These are phyloP conservation scores for Lachancea mirantina DNA, from an alignment of 805 yeast genomes.

Conservation along the genomic window DNA sequence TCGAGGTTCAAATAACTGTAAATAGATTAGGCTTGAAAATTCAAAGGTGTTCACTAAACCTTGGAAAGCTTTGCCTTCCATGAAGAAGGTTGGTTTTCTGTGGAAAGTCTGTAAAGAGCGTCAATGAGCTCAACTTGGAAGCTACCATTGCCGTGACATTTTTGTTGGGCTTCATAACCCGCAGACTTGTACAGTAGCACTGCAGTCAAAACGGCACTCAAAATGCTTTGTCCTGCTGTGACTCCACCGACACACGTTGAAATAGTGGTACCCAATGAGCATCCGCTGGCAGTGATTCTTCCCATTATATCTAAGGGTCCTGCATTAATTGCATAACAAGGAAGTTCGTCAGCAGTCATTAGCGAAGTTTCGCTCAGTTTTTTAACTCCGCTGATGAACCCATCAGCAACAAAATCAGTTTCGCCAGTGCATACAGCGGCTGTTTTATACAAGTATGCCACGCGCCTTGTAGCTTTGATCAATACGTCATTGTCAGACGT, in stretches of 20 bases:
- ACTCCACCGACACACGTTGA: conserved; percentile 49
- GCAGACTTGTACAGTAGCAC: conserved; percentile 53
- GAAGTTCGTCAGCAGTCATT: conserved; percentile 16
- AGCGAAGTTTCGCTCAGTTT: conserved; percentile 14
- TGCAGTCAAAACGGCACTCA: conserved; percentile 47
- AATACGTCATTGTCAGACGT: conserved; percentile 23
- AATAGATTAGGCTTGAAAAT: conserved; percentile 3
- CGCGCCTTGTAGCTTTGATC: conserved; percentile 37
- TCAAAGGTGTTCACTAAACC: not conserved
- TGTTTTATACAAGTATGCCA: conserved; percentile 46
- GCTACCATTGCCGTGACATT: conserved; percentile 33
- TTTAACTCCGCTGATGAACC: conserved; percentile 27
- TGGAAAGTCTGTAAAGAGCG: conserved; percentile 22
- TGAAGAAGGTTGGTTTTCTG: conserved; percentile 18
- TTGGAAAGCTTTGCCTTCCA: conserved; percentile 19
- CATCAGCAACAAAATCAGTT: conserved; percentile 45
- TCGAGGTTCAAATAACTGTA: conserved; percentile 3
- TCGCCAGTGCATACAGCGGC: conserved; percentile 70
- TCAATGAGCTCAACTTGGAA: conserved; percentile 28
- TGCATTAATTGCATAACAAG: conserved; percentile 30
- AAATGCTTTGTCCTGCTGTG: conserved; percentile 29
- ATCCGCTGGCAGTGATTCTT: conserved; percentile 73
- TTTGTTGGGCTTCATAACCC: conserved; percentile 45
- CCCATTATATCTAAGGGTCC: conserved; percentile 66
- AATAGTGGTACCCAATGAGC: conserved; percentile 69